A percentile compares a stretch with the other conserved stretches of the same genome.
phyloP scores from a whole-genome alignment of 345 rosid genomes.

The Gossypium herbaceum region DNA sequence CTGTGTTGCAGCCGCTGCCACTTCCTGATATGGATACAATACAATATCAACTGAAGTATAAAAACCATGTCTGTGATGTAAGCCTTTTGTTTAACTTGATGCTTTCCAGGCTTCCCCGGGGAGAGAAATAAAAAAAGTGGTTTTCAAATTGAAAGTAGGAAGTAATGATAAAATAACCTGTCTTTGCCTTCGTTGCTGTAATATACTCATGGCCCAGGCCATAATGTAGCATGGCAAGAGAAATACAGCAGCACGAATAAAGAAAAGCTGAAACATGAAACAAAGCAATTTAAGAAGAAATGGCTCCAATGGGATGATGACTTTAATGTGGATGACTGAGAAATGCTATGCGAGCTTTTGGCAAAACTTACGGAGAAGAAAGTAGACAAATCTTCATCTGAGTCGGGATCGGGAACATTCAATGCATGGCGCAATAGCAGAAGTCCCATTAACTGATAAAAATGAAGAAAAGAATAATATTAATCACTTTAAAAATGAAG shows the following conservation, averaged over 20 bases:
- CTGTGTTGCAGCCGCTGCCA: conserved; percentile 75
- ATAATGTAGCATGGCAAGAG: conserved; percentile 96
- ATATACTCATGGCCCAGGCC: conserved; percentile 94
- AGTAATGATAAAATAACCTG: conserved; percentile 45
- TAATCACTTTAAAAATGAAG: conserved; percentile 9
- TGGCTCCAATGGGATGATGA: not conserved
- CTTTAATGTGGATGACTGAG: not conserved
- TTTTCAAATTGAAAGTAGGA: conserved; percentile 10
- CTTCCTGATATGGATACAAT: conserved; percentile 56
- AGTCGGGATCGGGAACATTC: conserved; percentile 57
- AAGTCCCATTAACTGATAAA: conserved; percentile 68
- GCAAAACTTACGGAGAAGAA: conserved; percentile 64
- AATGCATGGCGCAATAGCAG: conserved; percentile 72
- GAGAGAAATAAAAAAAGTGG: conserved; percentile 18
- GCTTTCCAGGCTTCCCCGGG: not conserved
- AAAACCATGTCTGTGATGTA: conserved; percentile 2
- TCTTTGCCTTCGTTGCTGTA: conserved; percentile 87
- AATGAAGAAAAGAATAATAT: conserved; percentile 13
- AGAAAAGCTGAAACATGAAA: conserved; percentile 56
- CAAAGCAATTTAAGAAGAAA: conserved; percentile 11
- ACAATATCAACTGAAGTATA: not conserved
- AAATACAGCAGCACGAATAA: conserved; percentile 66
- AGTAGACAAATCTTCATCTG: conserved; percentile 65
- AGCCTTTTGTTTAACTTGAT: too few relatives aligned
- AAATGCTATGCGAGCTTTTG: conserved; percentile 3